phyloP scores from a whole-genome alignment of 169 alveolate genomes.

The Besnoitia besnoiti region DNA sequence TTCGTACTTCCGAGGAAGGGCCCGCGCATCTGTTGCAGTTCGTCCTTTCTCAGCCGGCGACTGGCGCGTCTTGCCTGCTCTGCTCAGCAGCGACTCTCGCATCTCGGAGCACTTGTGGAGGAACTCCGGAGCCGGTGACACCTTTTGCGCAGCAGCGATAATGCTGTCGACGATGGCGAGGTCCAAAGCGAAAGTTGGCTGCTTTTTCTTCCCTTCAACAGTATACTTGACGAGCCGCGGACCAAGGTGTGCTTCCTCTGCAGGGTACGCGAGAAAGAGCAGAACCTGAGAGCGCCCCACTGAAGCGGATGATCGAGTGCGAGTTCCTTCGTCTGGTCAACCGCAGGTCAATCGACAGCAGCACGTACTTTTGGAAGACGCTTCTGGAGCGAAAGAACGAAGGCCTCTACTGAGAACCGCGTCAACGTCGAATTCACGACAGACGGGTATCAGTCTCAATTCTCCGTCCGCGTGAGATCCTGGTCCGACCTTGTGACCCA shows the following conservation, averaged over 20 bases:
- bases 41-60: neutral
- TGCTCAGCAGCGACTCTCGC: neutral
- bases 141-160: neutral
- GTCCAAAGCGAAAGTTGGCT: neutral
- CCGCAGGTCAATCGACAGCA: too few relatives aligned
- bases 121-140: neutral
- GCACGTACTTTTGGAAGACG: neutral
- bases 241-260: neutral
- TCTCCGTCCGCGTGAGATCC: neutral
- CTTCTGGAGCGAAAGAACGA: neutral
- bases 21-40: neutral
- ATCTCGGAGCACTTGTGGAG: neutral
- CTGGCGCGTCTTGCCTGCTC: neutral
- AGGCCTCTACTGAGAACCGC: neutral
- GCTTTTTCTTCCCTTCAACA: neutral
- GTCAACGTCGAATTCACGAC: neutral
- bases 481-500: neutral
- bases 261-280: neutral
- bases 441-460: neutral
- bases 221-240: neutral
- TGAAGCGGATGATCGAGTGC: too few relatives aligned
- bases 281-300: too few relatives aligned
- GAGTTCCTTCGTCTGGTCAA: too few relatives aligned
- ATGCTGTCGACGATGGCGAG: neutral
- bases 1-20: constrained; percentile 33